Conservation (phyloP, 306 rosid genomes). For the Gleditsia sinensis region DNA sequence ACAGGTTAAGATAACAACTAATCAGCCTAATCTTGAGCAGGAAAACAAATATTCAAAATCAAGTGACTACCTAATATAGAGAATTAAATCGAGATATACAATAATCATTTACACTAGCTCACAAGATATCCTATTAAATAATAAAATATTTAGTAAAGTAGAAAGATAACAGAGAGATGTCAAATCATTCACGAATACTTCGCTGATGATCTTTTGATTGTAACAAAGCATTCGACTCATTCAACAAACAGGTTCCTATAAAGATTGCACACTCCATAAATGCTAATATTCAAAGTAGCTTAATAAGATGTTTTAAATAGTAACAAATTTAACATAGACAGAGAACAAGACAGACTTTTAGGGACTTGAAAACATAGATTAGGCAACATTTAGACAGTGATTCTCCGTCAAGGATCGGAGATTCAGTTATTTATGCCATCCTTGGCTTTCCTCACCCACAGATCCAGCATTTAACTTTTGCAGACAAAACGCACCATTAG, state of each 20-base stretch:
- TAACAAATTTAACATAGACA: slow-evolving; percentile 40
- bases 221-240: slow-evolving; percentile 38
- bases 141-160: no score
- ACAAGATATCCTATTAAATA: no score
- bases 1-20: no score
- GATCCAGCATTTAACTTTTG: slow-evolving; percentile 9
- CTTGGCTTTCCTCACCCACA: slow-evolving; percentile 30
- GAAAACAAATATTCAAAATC: no score
- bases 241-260: slow-evolving; percentile 43
- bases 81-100: no score
- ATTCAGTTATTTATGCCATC: slow-evolving; percentile 38
- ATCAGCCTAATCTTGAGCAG: no score
- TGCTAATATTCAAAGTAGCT: slow-evolving; percentile 44
- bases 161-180: background rate
- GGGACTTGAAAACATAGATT: slow-evolving; percentile 41
- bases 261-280: slow-evolving; percentile 55
- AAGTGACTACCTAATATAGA: no score
- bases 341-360: slow-evolving; percentile 22
- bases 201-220: slow-evolving; percentile 21
- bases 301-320: slow-evolving; percentile 41
- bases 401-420: slow-evolving; percentile 37
- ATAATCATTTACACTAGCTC: no score
- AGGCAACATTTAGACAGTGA: slow-evolving; percentile 38
- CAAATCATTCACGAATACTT: slow-evolving; percentile 24
- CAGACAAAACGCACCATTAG: slow-evolving; percentile 31